A percentile compares a stretch with the other conserved stretches of the same genome.
Evolutionary conservation across 73 alveolate genomes (phyloP).

Genomic region (Blepharisma stoltei): DNA sequence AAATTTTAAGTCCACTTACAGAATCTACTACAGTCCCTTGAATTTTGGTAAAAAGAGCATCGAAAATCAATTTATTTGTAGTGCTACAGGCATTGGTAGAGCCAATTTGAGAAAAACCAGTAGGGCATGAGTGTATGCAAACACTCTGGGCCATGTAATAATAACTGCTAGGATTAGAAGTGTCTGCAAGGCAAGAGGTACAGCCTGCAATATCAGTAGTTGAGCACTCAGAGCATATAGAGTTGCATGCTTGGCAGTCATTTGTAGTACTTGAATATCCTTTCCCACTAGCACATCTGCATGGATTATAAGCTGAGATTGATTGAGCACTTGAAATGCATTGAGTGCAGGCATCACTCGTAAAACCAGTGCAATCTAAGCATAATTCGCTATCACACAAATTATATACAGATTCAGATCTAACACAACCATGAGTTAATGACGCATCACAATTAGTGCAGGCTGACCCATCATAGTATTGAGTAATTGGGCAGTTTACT

Average conservation of each 20-base stretch:
- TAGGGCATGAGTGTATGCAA: conserved; percentile 11
- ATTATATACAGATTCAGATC: neutral
- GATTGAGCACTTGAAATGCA: neutral
- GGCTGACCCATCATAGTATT: neutral
- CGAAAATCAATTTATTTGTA: neutral
- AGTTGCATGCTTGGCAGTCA: neutral
- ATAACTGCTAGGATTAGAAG: too few relatives aligned
- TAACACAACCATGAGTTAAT: neutral
- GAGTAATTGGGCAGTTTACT: neutral
- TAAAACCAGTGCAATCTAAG: neutral
- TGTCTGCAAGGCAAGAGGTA: neutral
- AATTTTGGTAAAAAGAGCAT: neutral
- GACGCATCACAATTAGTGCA: neutral
- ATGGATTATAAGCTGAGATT: neutral
- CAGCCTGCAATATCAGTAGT: neutral
- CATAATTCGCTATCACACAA: neutral
- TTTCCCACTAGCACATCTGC: conserved; percentile 8
- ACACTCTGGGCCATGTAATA: neutral
- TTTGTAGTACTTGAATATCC: neutral
- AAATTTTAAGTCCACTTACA: neutral
- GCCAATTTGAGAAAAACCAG: conserved; percentile 6
- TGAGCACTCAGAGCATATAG: neutral
- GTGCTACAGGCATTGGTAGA: neutral
- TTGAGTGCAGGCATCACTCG: neutral
- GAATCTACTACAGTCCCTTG: neutral